Base-by-base conservation (phyloP, 2,329 filamentous ascomycete species). In the Cladosporium oxysporum region DNA sequence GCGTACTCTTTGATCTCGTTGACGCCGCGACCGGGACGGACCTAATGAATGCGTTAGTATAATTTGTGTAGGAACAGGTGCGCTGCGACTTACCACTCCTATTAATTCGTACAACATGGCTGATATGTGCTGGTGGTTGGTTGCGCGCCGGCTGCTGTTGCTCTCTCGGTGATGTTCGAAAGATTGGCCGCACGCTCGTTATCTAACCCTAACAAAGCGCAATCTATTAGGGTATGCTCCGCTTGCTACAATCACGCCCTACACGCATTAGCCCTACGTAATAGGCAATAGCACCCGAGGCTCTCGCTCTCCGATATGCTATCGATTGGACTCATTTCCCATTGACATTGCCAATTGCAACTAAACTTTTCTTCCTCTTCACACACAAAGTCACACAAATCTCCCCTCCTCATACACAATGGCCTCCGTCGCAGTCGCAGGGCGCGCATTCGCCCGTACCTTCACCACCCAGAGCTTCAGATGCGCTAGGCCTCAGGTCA, bases 61-160 rank as follows among this genome's bases (percentile, higher is more conserved):
- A 44, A 35, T 16, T 14, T 14, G 23, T 21, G 21, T 47, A 41
- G 28, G n/a, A 23, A 5, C 8, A 37, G 28, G 26, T n/a, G 18
- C 41, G n/a, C n/a, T 10, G 16, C 8, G 59, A 83, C 90, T 75
- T 83, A 97, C 95, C 82, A 97, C 90, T 79, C 91, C 95, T 80
- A 99, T 95, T 76, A 98, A 84, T 83, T 99, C 95, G 85, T 99
- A 99, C 82, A 99, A 84, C 95, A 99, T 97, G 71, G 37, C 71
- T 29, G 64, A 52, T 66, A 55, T 50, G 58, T 28, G 44, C 16
- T 63, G 33, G 14, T 63, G 61, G 37, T 58, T 33, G n/a, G 35
- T 37, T 57, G 23, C 61, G 47, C 60, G 31, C 35, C 23, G 23
- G n/a, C 57, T 21, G 26, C 52, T 21, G 26, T 28, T 33, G 52